These are phyloP conservation scores for Quercus lobata DNA, from an alignment of 331 rosid genomes.

Conservation along the genomic window DNA sequence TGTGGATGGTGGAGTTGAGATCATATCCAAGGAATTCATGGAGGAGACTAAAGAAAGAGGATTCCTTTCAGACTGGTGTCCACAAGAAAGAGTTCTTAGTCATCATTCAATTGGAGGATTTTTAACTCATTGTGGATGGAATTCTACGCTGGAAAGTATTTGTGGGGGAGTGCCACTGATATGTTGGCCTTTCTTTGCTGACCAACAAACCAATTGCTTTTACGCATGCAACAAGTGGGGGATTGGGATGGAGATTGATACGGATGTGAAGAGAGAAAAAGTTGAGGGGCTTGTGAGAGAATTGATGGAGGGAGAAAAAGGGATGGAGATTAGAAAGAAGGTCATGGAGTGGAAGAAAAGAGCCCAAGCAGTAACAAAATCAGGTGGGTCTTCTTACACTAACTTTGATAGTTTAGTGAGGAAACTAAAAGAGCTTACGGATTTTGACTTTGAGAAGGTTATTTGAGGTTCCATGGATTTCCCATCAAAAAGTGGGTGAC, in stretches of 20 bases:
- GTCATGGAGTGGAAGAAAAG: conserved; percentile 24
- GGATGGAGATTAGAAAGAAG: conserved; percentile 14
- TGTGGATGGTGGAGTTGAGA: conserved; percentile 16
- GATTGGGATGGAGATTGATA: conserved; percentile 30
- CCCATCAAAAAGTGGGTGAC: no score
- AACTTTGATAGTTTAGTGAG: conserved; percentile 16
- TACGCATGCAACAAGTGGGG: conserved; percentile 22
- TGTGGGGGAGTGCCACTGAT: conserved; percentile 32
- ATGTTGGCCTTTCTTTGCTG: conserved; percentile 39
- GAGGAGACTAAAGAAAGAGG: conserved; percentile 18
- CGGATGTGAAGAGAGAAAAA: conserved; percentile 27
- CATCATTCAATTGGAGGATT: conserved; percentile 26
- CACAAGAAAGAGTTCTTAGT: conserved; percentile 24
- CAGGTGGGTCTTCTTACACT: conserved; percentile 29
- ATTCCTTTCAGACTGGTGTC: conserved; percentile 25
- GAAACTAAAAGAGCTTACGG: no score
- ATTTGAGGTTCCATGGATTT: no score
- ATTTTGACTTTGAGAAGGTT: no score
- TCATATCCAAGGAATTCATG: conserved; percentile 15
- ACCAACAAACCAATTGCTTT: conserved; percentile 33
- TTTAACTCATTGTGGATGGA: conserved; percentile 38
- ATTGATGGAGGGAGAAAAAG: conserved; percentile 20
- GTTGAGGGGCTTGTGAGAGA: conserved; percentile 35
- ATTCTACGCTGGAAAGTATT: conserved; percentile 28
- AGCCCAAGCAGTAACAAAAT: conserved; percentile 22